phyloP scores from a whole-genome alignment of 2,329 filamentous ascomycete genomes.

The Fusarium veterinarium region DNA sequence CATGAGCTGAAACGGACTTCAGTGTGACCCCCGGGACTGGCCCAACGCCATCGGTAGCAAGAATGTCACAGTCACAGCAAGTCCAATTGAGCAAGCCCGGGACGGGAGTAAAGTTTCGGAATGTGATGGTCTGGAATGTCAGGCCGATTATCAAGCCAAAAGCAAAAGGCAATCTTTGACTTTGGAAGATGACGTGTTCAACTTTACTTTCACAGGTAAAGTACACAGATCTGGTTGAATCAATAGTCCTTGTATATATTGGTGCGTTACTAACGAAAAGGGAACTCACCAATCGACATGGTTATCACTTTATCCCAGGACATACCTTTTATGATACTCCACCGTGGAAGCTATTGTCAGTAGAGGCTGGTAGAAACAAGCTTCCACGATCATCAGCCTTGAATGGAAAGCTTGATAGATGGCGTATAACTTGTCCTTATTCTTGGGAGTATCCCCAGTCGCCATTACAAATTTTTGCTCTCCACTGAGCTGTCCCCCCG shows the following conservation, averaged over 20 bases:
- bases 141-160: neutral
- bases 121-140: slow-evolving; percentile 13
- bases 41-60: slow-evolving; percentile 2
- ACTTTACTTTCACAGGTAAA: neutral
- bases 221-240: neutral
- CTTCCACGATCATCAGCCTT: neutral
- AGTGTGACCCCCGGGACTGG: neutral
- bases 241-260: neutral
- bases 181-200: neutral
- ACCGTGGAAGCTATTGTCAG: neutral
- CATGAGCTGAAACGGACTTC: neutral
- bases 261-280: neutral
- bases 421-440: neutral
- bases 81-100: neutral
- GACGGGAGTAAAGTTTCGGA: neutral
- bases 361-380: neutral
- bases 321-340: neutral
- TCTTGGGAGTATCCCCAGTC: neutral
- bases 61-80: neutral
- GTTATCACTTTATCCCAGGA: neutral
- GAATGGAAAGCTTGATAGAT: neutral
- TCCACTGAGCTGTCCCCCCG: neutral
- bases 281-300: neutral
- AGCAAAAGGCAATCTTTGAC: neutral
- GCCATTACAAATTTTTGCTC: neutral